A percentile compares a stretch with the other conserved stretches of the same genome.
phyloP scores from a whole-genome alignment of 345 rosid genomes.

The Populus tremula region DNA sequence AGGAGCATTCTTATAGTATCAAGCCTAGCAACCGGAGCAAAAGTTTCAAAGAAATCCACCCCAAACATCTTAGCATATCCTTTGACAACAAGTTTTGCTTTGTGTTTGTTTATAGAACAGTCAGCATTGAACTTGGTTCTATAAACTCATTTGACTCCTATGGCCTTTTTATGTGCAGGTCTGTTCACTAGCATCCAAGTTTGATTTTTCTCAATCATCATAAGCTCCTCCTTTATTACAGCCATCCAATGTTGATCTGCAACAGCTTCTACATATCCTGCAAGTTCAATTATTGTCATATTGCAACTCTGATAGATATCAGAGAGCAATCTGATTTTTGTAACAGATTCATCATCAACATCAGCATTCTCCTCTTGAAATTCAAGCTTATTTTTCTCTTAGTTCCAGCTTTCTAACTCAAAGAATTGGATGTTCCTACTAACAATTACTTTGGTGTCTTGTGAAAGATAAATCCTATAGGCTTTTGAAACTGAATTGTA shows the following conservation, averaged over 20 bases:
- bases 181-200: neutral
- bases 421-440: no score
- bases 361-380: no score
- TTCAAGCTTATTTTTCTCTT: no score
- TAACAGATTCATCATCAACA: no score
- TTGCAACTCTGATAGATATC: neutral
- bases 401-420: neutral
- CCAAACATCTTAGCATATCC: neutral
- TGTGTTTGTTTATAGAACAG: neutral
- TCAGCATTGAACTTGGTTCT: neutral
- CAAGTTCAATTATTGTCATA: neutral
- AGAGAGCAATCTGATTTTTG: neutral
- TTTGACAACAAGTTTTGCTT: neutral
- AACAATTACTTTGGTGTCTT: no score
- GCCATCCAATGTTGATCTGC: neutral
- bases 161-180: no score
- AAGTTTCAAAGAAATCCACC: neutral
- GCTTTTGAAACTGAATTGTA: no score
- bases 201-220: neutral
- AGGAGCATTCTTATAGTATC: neutral
- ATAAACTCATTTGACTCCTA: neutral
- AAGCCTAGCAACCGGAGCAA: neutral
- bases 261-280: neutral
- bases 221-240: neutral
- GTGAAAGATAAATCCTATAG: no score